These are phyloP conservation scores for Xylaria sp. DNA, from an alignment of 2,329 filamentous ascomycete genomes.

Conservation along the genomic window DNA sequence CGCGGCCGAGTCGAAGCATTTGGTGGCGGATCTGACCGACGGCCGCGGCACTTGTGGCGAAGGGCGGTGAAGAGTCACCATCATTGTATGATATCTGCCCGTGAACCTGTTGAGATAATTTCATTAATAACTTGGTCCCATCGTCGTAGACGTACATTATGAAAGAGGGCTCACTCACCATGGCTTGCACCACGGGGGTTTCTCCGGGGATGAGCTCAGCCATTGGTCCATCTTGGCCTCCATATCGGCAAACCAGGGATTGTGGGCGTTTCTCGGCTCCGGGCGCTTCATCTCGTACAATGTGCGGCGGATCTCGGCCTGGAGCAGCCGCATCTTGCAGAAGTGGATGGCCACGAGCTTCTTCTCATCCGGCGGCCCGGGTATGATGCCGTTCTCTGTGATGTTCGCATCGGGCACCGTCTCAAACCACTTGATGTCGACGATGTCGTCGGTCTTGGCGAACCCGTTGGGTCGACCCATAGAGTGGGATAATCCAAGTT, in stretches of 20 bases:
- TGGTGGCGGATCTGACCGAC: conserved; percentile 78
- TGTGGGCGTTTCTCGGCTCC: conserved; percentile 79
- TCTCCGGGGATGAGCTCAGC: conserved; percentile 79
- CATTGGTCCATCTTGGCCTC: conserved; percentile 81
- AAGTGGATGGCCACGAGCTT: conserved; percentile 94
- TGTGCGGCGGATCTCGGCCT: conserved; percentile 86
- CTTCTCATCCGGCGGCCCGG: conserved; percentile 78
- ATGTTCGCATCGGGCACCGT: conserved; percentile 86
- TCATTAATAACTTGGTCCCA: conserved; percentile 8
- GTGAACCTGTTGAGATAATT: conserved; percentile 62
- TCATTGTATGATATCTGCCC: conserved; percentile 83
- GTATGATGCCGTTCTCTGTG: conserved; percentile 77
- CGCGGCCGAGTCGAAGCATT: conserved; percentile 84
- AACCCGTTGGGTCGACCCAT: conserved; percentile 90
- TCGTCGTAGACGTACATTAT: background rate
- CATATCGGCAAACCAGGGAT: conserved; percentile 90
- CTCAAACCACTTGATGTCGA: conserved; percentile 88
- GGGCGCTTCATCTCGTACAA: conserved; percentile 86
- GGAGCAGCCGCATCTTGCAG: conserved; percentile 87
- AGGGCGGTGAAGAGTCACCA: conserved; percentile 87
- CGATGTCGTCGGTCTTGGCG: conserved; percentile 81
- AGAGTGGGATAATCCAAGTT: conserved; percentile 86
- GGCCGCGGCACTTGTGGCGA: conserved; percentile 93
- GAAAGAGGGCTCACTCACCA: conserved; percentile 69
- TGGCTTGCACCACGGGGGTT: conserved; percentile 76